phyloP scores from a whole-genome alignment of 129 eudicot genomes.

The Flaveria linearis region DNA sequence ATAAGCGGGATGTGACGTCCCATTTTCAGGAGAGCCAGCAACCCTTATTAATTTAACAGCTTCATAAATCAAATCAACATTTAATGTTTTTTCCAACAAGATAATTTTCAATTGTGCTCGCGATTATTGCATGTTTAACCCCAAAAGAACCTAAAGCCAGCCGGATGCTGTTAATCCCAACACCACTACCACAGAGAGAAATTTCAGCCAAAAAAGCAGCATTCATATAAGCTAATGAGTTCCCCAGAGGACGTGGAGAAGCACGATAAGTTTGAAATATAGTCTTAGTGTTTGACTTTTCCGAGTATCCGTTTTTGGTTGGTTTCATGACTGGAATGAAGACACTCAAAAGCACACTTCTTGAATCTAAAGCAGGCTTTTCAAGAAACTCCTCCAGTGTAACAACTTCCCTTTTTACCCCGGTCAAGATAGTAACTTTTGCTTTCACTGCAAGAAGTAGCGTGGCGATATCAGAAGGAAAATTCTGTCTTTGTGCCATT shows the following conservation, averaged over 20 bases:
- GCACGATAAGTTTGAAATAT: slow-evolving; percentile 84
- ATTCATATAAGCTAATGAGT: slow-evolving; percentile 76
- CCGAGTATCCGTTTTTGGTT: slow-evolving; percentile 32
- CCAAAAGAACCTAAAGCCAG: slow-evolving; percentile 87
- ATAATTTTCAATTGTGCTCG: slow-evolving; percentile 58
- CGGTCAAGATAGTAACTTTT: slow-evolving; percentile 49
- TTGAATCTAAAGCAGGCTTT: slow-evolving; percentile 60
- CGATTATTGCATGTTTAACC: slow-evolving; percentile 63
- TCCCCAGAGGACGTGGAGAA: slow-evolving; percentile 92
- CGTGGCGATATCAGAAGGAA: slow-evolving; percentile 88
- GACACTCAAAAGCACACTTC: slow-evolving; percentile 63
- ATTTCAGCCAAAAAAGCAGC: slow-evolving; percentile 80
- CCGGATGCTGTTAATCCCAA: slow-evolving; percentile 48
- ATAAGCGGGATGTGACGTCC: slow-evolving; percentile 61
- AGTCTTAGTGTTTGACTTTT: slow-evolving; percentile 32
- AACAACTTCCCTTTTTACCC: slow-evolving; percentile 44
- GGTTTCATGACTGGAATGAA: slow-evolving; percentile 53
- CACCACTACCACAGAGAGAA: slow-evolving; percentile 36
- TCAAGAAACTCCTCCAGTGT: slow-evolving; percentile 68
- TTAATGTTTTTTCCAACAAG: slow-evolving; percentile 52
- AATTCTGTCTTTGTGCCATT: slow-evolving; percentile 74
- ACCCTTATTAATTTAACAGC: slow-evolving; percentile 51
- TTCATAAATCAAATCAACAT: slow-evolving; percentile 47
- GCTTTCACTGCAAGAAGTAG: slow-evolving; percentile 72
- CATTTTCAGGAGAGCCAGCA: slow-evolving; percentile 57